Evolutionary conservation across 1,139 yeast species (phyloP).

Genomic region (Dujonia santamariae): DNA sequence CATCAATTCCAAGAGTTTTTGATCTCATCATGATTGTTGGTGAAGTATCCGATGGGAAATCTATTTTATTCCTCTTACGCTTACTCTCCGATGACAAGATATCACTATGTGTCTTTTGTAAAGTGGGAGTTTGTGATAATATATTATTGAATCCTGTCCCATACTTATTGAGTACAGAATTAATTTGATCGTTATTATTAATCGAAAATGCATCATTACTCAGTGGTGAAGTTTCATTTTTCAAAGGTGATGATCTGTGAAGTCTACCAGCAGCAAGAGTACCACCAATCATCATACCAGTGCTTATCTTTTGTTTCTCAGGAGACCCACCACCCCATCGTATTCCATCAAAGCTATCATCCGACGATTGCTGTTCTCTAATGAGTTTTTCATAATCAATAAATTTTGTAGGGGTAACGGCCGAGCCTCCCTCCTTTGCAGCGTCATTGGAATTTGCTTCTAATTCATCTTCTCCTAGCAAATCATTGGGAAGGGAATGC

Average conservation of each 20-base stretch:
- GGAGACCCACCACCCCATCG: conserved; percentile 29
- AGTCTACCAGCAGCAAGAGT: conserved; percentile 9
- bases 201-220: conserved; percentile 4
- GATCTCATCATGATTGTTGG: conserved; percentile 27
- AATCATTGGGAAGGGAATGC: neutral
- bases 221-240: conserved; percentile 13
- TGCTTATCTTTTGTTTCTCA: neutral
- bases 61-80: conserved; percentile 8
- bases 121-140: conserved; percentile 21
- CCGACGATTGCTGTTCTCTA: conserved; percentile 32
- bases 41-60: conserved; percentile 7
- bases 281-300: conserved; percentile 19
- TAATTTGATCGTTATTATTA: conserved; percentile 28
- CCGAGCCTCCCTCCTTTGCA: neutral
- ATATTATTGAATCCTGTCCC: conserved; percentile 31
- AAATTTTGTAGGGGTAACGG: conserved; percentile 6
- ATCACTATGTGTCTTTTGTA: conserved; percentile 28
- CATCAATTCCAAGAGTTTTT: conserved; percentile 27
- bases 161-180: conserved; percentile 36
- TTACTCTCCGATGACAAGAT: conserved; percentile 14
- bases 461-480: neutral
- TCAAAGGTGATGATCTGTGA: conserved; percentile 37
- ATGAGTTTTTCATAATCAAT: conserved; percentile 4
- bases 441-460: too few species aligned
- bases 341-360: conserved; percentile 46